Evolutionary conservation across 352 stramenopile species (phyloP), one percentile per base, ranked within the genome.

Genomic region (Globisporangium alternatum): DNA sequence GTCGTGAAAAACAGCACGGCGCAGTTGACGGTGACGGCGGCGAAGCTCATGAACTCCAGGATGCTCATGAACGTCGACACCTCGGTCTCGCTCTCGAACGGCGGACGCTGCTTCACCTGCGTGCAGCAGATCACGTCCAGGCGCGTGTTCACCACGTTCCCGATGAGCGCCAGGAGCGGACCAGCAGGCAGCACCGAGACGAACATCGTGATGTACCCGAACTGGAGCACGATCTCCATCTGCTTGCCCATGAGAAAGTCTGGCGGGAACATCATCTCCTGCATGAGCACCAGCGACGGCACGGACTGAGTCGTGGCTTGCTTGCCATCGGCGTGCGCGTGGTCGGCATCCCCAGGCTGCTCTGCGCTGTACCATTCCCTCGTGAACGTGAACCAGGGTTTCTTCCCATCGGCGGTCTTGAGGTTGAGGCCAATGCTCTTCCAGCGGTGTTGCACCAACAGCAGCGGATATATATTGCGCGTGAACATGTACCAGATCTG

Each of bases 181-280:
- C 88, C 95, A 17, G 93, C 66, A 0, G 93, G 93, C 60, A 98
- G 90, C 45, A 96, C 95, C 0, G 85, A 93, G 2, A 96, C 90
- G 72, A 98, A 98, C 74, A 98, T 88, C 37, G 92, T 98, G 45
- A 98, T 84, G 71, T 98, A 98, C 48, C 93, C 93, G 66, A 98
- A 97, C 84, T 90, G 82, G n/a, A 93, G 67, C 45, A 93, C 73
- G 12, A 86, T 64, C 60, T 93, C 84, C 76, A 91, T 90, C 43
- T 93, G 82, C 64, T 93, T 93, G 59, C 71, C 74, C 75, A 93
- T 74, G 39, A 93, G 58, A 25, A 90, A 86, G 55, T 89, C 77
- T 19, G 77, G 80, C 12, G 80, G 75, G 54, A 85, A 68, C 84
- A 93, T 91, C 49, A 90, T 71, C 49, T 91, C 78, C 53, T 93